Evolutionary conservation across 768 basidiomycete species (phyloP), one percentile per base, ranked within the genome.

Genomic region (Leccinum incarnatum): DNA sequence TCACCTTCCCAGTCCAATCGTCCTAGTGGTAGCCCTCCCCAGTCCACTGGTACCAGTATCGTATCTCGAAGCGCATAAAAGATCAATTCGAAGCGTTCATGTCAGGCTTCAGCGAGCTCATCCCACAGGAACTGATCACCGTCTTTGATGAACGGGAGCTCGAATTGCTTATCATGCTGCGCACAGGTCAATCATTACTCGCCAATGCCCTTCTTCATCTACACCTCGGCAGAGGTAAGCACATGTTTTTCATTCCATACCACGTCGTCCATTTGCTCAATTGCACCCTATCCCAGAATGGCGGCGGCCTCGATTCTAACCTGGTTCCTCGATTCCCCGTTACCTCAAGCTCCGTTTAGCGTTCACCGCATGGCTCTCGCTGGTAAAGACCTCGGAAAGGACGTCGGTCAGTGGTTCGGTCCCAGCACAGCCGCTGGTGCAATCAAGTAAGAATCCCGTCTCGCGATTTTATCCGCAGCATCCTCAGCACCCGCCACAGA

Each of bases 1-100:
- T 1, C 25, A 23, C 21, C 21, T 23, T 23, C 21, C 21, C 21
- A 23, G 32, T 55, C 65, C 21, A 68, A 68, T 47, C 78, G 76
- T 46, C 77, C 79, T 0, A 63, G 72, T 14, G 72, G 72, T 29
- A 27, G 65, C 58, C 30, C 66, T 37, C 67, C 62, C 52, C 71
- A 68, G 51, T 40, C 59, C 37, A 47, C 58, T 36, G 54, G 59
- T 51, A 23, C 71, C 51, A 97, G 68, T 96, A 98, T 79, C 93
- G 97, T 70, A 98, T 99, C 75, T 91, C 91, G 60, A 89, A 89
- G 72, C 94, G 97, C 57, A 95, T 98, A 62, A 93, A 95, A 77
- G 97, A 99, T 60, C 97, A 99, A 73, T 98, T 98, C 71, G 93
- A 98, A 59, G 95, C 96, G 5, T 98, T 99, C 81, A 96, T 98